Base-by-base conservation (phyloP, 2,329 filamentous ascomycete species). In the Triangularia verruculosa region DNA sequence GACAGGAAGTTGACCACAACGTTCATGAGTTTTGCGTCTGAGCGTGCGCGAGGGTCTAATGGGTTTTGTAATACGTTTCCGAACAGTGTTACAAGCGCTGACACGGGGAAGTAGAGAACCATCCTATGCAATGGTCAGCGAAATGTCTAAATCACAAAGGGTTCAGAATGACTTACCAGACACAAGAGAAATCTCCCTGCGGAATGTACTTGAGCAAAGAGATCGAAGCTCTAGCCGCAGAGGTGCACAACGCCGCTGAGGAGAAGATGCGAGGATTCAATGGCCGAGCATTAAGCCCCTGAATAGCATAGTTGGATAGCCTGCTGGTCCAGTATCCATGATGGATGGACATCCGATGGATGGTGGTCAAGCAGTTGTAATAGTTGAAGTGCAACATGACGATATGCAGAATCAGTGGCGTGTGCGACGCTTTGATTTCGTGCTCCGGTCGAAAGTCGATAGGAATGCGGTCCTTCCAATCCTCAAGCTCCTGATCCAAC, bases 311-410 rank as follows among this genome's bases (percentile, higher is more conserved):
- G 72, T 98, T 94, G 39, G 93, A 96, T 47, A 99, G 79, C 39
- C 95, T 87, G 72, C 92, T 97, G 1, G 94, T 98, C 95, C 95
- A 99, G 78, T 97, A 97, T 13, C 95, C 95, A 74, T 97, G 93
- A 71, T 98, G 95, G 28, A 98, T 91, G 51, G 92, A 96, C 95
- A 98, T 99, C 59, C 95, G 91, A 75, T 99, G 95, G 68, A 99
- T 97, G 0, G 95, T 99, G 0, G 94, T 97, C 59, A 99, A 79
- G 71, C 93, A 97, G 75, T 99, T 99, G 80, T 98, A 98, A 77
- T 99, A 99, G 1, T 92, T 89, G 72, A 99, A 96, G 75, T 99
- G 95, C 63, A 99, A 80, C 74, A 97, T 92, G 65, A 97, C 93
- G 59, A 99, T 87, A 69, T 98, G 94, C 20, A 99, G 81, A 20